phyloP scores from a whole-genome alignment of 1,284 basidiomycete species.

The Irpex sp. region DNA sequence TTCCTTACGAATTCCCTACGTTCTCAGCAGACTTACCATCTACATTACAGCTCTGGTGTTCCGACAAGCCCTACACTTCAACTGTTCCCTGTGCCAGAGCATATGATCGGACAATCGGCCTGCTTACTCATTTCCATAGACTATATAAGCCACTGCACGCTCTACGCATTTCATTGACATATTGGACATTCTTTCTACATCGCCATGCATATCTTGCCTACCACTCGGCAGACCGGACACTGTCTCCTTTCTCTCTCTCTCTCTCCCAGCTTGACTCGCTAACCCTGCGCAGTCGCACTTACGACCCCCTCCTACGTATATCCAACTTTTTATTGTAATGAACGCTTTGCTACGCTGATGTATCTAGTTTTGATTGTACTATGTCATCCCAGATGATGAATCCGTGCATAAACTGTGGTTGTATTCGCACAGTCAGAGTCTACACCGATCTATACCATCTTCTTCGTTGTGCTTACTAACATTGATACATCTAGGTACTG shows the following conservation, averaged over 20 bases:
- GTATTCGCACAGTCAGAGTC: neutral
- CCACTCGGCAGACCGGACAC: slow-evolving; percentile 12
- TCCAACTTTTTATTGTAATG: neutral
- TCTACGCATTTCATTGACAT: slow-evolving; percentile 11
- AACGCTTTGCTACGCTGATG: slow-evolving; percentile 2
- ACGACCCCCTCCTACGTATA: neutral
- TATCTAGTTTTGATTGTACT: slow-evolving; percentile 1
- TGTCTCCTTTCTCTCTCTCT: neutral
- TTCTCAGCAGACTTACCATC: slow-evolving; percentile 6
- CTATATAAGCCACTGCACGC: slow-evolving; percentile 28
- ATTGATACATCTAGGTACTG: too few species aligned
- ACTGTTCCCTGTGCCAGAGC: slow-evolving; percentile 67
- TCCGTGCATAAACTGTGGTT: neutral
- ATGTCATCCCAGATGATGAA: neutral
- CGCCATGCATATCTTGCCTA: slow-evolving; percentile 11
- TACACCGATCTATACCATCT: neutral
- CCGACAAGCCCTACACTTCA: slow-evolving; percentile 52
- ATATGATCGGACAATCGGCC: slow-evolving; percentile 43
- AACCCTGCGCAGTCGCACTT: neutral
- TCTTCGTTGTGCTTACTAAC: too few species aligned
- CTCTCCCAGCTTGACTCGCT: neutral
- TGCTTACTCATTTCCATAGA: slow-evolving; percentile 24
- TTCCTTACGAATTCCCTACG: neutral
- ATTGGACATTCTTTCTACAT: slow-evolving; percentile 11
- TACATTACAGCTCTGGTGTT: slow-evolving; percentile 52